phyloP scores from a whole-genome alignment of 768 basidiomycete species.

The Mrakia gelida region DNA sequence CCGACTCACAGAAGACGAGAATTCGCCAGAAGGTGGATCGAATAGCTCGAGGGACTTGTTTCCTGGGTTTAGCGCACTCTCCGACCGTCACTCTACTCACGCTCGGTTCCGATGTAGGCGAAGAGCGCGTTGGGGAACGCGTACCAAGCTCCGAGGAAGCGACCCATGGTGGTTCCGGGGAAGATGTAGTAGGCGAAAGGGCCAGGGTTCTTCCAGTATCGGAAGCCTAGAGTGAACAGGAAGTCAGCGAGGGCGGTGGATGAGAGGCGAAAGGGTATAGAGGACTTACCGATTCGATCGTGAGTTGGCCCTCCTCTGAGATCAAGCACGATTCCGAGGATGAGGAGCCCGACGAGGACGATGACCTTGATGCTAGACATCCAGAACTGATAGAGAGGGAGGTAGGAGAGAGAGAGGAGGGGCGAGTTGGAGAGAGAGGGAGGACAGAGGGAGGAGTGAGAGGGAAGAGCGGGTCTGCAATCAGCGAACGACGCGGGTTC shows the following conservation, averaged over 20 bases:
- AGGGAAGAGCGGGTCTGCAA: no score
- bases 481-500: no score
- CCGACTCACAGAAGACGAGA: conserved; percentile 52
- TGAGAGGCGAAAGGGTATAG: no score
- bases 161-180: conserved; percentile 61
- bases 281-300: conserved; percentile 34
- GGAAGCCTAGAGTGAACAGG: no score
- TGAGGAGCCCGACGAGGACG: conserved; percentile 36
- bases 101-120: conserved; percentile 29
- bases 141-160: conserved; percentile 63
- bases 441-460: no score
- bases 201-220: conserved; percentile 77
- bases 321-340: conserved; percentile 57
- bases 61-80: conserved; percentile 70
- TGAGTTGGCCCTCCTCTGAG: conserved; percentile 53
- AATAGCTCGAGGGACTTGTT: conserved; percentile 64
- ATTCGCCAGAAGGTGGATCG: conserved; percentile 55
- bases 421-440: no score
- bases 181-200: conserved; percentile 69
- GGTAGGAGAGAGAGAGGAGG: no score
- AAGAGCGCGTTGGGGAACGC: conserved; percentile 50
- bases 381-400: conserved; percentile 51
- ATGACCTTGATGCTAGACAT: conserved; percentile 30
- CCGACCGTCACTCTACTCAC: conserved; percentile 27
- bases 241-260: background rate